These are phyloP conservation scores for Leccinum insolens DNA, from an alignment of 1,284 basidiomycete species.

Conservation along the genomic window DNA sequence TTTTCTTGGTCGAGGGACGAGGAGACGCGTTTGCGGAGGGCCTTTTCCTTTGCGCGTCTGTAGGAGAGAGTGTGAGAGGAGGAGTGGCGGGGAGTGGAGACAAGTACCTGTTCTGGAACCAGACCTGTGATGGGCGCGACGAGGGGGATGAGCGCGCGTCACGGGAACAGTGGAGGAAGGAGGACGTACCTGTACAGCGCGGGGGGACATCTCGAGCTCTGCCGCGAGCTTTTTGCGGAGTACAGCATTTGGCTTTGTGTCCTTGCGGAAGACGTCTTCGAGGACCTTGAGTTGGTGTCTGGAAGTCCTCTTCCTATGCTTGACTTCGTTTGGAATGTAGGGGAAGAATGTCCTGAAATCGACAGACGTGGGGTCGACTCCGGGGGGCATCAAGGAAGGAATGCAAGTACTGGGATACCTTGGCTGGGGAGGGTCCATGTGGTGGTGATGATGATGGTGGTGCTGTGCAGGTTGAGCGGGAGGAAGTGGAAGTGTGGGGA, in stretches of 20 bases:
- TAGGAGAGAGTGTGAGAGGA: conserved; percentile 12
- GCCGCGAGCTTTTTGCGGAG: conserved; percentile 78
- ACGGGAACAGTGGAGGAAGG: conserved; percentile 11
- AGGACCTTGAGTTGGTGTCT: conserved; percentile 83
- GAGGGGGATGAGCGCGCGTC: conserved; percentile 25
- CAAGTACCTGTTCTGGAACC: conserved; percentile 87
- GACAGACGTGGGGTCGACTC: conserved; percentile 60
- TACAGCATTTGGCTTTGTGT: conserved; percentile 87
- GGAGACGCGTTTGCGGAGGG: conserved; percentile 26
- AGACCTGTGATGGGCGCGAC: conserved; percentile 54
- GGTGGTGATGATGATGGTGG: conserved; percentile 20
- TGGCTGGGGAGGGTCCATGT: conserved; percentile 30
- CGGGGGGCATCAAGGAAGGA: conserved; percentile 48
- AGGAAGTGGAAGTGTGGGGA: conserved; percentile 12
- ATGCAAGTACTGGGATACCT: conserved; percentile 45
- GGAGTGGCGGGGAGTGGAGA: conserved; percentile 6
- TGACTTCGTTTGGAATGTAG: conserved; percentile 89
- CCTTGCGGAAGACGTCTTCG: conserved; percentile 81
- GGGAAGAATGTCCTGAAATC: conserved; percentile 64
- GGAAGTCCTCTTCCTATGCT: conserved; percentile 86
- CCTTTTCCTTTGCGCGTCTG: conserved; percentile 83
- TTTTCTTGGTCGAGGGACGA: conserved; percentile 20
- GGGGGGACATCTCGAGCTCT: conserved; percentile 87
- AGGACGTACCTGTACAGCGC: conserved; percentile 84
- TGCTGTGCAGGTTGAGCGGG: background rate